A percentile compares a stretch with the other conserved stretches of the same genome.
Conservation (phyloP, 2,329 filamentous ascomycete genomes). For the Aspergillus neoniger region DNA sequence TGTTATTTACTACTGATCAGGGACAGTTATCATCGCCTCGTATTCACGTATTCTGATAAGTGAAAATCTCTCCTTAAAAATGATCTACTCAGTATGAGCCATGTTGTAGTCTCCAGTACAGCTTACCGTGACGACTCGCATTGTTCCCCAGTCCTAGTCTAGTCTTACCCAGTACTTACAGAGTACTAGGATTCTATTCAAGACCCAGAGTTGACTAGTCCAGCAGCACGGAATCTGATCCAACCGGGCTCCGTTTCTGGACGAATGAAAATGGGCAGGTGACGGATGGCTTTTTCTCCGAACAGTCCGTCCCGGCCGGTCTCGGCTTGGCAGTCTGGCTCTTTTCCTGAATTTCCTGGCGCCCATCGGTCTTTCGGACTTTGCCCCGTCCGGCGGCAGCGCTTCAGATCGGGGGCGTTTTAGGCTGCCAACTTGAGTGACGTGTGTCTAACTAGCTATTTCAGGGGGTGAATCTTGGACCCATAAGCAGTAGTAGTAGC, state of each 20-base stretch:
- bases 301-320: neutral
- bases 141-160: no score
- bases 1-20: no score
- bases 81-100: no score
- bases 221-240: neutral
- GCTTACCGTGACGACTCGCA: no score
- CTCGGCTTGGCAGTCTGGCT: neutral
- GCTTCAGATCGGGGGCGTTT: neutral
- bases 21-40: no score
- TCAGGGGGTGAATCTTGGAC: neutral
- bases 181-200: no score
- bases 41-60: no score
- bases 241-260: neutral
- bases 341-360: neutral
- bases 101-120: no score
- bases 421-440: neutral
- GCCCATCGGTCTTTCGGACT: neutral
- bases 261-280: neutral
- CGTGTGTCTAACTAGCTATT: neutral
- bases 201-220: neutral
- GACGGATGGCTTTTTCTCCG: neutral
- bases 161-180: no score
- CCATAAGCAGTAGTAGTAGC: neutral
- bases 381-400: neutral
- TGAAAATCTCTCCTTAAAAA: no score